Evolutionary conservation across 371 early-diverging fungal genomes (phyloP), one percentile per base, ranked within the genome.

Genomic region (Actinomortierella wolfii): DNA sequence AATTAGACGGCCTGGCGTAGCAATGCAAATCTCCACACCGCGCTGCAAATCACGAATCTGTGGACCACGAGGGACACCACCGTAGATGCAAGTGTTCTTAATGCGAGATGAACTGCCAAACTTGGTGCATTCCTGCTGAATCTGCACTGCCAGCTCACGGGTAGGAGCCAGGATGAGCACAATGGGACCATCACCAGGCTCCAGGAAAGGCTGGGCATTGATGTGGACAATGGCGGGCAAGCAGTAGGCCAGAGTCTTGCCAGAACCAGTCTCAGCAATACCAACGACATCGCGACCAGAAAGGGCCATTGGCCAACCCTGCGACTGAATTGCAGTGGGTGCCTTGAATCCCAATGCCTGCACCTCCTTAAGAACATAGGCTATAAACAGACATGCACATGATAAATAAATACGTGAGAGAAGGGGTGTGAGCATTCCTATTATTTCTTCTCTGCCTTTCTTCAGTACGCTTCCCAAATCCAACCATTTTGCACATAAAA

Each of bases 251-350:
- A 99, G 81, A 2, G 99, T 99, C 79, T 99, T 99, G 39, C 99
- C 99, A 46, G 96, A 96, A 61, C 99, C 99, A 21, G 99, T 99
- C 69, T 95, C 92, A 17, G 99, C 99, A 64, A 99, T 92, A 64
- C 96, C 97, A 29, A 99, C 98, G 78, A 99, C 92, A 79, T 99
- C 97, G 59, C 98, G 87, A 57, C 99, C 99, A 46, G 90, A 90
- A 40, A 99, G 87, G 14, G 99, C 99, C 98, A 98, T 97, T 11
- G 99, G 98, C 98, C 98, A 98, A 52, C 99, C 99, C 78, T 99
- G 99, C 24, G 96, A 91, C 83, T 99, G 99, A 70, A 99, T 99
- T 40, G 97, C 83, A 1, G 99, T 99, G 28, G 99, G 99, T 5
- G 80, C 79, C 23, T 82, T 79, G 82, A 96, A 99, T 1, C 97